Evolutionary conservation across 139 green algal genomes (phyloP), one percentile per base, ranked within the genome.

Genomic region (Ostreobium quekettii): DNA sequence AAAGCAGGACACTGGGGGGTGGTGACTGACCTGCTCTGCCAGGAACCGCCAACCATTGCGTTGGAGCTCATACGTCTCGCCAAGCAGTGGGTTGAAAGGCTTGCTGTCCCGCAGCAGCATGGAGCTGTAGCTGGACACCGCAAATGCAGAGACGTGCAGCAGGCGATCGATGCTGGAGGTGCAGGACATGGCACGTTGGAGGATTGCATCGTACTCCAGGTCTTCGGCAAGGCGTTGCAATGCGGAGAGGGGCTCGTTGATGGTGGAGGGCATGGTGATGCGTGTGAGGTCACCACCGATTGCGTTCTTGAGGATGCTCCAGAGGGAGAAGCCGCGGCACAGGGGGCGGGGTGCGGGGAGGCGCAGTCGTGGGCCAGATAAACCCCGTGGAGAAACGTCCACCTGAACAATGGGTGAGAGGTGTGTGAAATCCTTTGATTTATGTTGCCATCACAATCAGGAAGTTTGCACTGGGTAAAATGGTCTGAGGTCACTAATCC

Each of bases 191-290:
- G 84, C 83, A 67, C 75, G n/a, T 73, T 93, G 83, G 24, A 95
- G 74, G 36, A 97, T 81, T n/a, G 79, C 53, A 15, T 64, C 78
- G 72, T 95, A 95, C 86, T 95, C 89, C 65, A 95, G 59, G 5
- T 93, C 87, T 66, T 95, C 88, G 0, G 75, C 86, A 11, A 82
- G 80, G 67, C 90, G 87, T 69, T 96, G 90, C 37, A 96, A 77
- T 28, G 87, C 81, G 38, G 80, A 89, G 42, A 93, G 75, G 2
- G 91, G 91, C 74, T 97, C 91, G 70, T 97, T 97, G 81, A 97
- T 96, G 78, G 89, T 96, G 30, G 95, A 91, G 2, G 91, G 91
- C 72, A 97, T 83, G 80, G 87, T 96, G 63, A 97, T 82, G 47
- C 80, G 78, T 4, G 85, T 85, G 22, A 94, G 76, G 76, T 94